Evolutionary conservation across 2,329 filamentous ascomycete species (phyloP).

Genomic region (Venturia aucupariae): DNA sequence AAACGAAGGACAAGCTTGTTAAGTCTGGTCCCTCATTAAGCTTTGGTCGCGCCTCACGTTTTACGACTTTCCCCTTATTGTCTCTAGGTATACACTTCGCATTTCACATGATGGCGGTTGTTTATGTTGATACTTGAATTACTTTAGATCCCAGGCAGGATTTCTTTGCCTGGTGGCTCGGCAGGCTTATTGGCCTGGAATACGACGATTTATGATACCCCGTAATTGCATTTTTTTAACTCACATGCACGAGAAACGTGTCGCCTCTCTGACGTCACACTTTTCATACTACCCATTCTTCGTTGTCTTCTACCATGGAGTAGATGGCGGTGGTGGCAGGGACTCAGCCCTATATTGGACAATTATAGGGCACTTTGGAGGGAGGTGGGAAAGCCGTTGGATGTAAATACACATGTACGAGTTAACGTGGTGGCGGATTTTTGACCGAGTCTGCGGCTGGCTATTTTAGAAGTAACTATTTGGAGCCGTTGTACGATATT

Average conservation of each 20-base stretch:
- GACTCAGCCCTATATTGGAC: neutral
- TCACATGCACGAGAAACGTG: neutral
- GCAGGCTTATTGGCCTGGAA: neutral
- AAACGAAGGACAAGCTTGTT: neutral
- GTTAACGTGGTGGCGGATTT: neutral
- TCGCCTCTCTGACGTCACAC: neutral
- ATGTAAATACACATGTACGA: too few species aligned
- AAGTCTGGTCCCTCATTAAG: neutral
- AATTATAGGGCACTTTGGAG: neutral
- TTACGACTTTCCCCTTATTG: neutral
- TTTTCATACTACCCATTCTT: neutral
- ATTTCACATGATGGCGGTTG: neutral
- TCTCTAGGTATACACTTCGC: neutral
- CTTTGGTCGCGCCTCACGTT: neutral
- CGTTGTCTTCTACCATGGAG: too few species aligned
- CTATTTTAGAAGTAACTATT: neutral
- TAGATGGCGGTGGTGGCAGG: neutral
- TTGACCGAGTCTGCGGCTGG: neutral
- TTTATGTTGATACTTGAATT: neutral
- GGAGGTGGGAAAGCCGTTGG: neutral
- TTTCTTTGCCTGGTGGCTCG: neutral
- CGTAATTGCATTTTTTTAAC: neutral
- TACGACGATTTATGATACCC: slow-evolving; percentile 6
- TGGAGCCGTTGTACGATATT: neutral
- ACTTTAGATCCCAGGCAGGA: neutral